phyloP scores from a whole-genome alignment of 2,329 filamentous ascomycete species.

The Fusarium sp. region DNA sequence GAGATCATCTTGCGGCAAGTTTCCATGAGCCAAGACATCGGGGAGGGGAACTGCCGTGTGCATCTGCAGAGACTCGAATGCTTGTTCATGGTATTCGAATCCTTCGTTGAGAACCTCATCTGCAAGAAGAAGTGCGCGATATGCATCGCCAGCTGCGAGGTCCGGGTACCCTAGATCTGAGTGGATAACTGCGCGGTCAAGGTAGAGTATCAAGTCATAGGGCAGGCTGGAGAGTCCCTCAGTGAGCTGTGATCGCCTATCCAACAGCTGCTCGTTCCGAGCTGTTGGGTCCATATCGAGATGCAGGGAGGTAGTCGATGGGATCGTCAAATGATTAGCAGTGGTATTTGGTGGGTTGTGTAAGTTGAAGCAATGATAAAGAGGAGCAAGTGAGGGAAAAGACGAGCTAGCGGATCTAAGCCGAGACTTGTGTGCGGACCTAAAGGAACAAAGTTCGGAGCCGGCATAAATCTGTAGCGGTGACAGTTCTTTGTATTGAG shows the following conservation, averaged over 20 bases:
- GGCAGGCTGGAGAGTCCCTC: slow-evolving; percentile 65
- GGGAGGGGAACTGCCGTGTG: slow-evolving; percentile 56
- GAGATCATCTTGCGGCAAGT: slow-evolving; percentile 56
- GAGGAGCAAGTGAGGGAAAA: slow-evolving; percentile 22
- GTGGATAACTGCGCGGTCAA: slow-evolving; percentile 80
- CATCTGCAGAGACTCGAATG: slow-evolving; percentile 65
- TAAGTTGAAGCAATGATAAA: slow-evolving; percentile 16
- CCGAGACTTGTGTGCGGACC: slow-evolving; percentile 22
- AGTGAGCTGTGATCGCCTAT: slow-evolving; percentile 71
- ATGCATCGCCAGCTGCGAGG: slow-evolving; percentile 89
- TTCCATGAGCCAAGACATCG: slow-evolving; percentile 63
- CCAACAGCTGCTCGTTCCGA: slow-evolving; percentile 63
- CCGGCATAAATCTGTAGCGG: slow-evolving; percentile 20
- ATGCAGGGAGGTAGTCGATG: background rate
- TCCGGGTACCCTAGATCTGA: slow-evolving; percentile 87
- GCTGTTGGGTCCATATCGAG: slow-evolving; percentile 54
- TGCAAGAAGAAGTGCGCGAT: slow-evolving; percentile 87
- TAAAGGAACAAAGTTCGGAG: slow-evolving; percentile 22
- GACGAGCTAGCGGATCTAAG: slow-evolving; percentile 25
- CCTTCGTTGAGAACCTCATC: slow-evolving; percentile 85
- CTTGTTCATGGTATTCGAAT: slow-evolving; percentile 85
- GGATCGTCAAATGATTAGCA: background rate
- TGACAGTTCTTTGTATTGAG: slow-evolving; percentile 6
- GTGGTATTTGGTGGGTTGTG: slow-evolving; percentile 1
- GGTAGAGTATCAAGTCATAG: slow-evolving; percentile 75